Evolutionary conservation across 2,329 filamentous ascomycete species (phyloP).

Genomic region (Ascochyta clinopodiicola): DNA sequence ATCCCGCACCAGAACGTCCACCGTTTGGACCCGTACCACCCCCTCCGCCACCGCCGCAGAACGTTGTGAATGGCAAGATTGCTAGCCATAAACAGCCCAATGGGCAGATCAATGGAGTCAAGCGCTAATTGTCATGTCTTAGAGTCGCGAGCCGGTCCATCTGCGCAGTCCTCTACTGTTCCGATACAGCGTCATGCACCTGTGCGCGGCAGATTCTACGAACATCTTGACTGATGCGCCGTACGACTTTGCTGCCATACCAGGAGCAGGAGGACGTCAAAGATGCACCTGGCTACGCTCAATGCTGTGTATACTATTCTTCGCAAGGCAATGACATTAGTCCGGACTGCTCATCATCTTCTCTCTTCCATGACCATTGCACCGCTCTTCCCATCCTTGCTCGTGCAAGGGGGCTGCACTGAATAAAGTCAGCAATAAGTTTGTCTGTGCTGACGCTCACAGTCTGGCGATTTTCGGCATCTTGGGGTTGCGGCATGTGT

Average conservation of each 20-base stretch:
- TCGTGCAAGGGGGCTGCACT: not conserved
- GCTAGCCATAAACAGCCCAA: slow-evolving; percentile 49
- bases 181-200: not conserved
- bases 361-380: not conserved
- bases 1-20: slow-evolving; percentile 39
- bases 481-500: slow-evolving; percentile 8
- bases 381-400: not conserved
- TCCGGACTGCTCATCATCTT: slow-evolving; percentile 8
- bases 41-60: slow-evolving; percentile 45
- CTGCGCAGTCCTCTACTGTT: not conserved
- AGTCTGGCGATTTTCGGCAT: slow-evolving; percentile 23
- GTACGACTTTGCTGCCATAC: not conserved
- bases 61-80: slow-evolving; percentile 39
- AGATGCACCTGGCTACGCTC: slow-evolving; percentile 1
- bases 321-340: slow-evolving; percentile 18
- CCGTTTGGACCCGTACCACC: slow-evolving; percentile 48
- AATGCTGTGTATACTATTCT: slow-evolving; percentile 15
- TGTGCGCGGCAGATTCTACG: slow-evolving; percentile 3
- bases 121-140: slow-evolving; percentile 39
- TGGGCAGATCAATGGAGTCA: slow-evolving; percentile 49
- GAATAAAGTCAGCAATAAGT: not conserved
- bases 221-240: slow-evolving; percentile 3
- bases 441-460: not conserved
- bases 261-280: not conserved
- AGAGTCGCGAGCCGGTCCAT: not conserved